Evolutionary conservation across 495 filamentous ascomycete genomes (phyloP).

Genomic region (Penicillium odoratum): DNA sequence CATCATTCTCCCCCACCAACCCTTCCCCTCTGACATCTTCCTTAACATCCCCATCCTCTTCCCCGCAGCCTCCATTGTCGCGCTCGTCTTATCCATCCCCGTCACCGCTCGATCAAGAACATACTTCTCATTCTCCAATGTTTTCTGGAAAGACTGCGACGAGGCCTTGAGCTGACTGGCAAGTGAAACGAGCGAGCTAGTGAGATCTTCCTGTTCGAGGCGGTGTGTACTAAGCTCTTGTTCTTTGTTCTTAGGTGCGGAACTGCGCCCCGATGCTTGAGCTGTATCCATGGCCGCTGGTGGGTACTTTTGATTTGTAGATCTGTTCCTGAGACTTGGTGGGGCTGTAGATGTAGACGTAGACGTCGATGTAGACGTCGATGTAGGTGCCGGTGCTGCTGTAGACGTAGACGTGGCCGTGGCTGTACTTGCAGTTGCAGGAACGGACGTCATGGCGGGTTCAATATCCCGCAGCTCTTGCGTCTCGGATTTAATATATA

Average conservation of each 20-base stretch:
- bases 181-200: slow-evolving; percentile 72
- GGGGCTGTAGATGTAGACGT: slow-evolving; percentile 12
- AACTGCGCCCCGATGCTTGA: slow-evolving; percentile 26
- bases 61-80: slow-evolving; percentile 71
- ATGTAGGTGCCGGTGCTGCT: slow-evolving; percentile 12
- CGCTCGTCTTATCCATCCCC: slow-evolving; percentile 72
- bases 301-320: slow-evolving; percentile 28
- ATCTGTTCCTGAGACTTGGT: slow-evolving; percentile 11
- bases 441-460: slow-evolving; percentile 8
- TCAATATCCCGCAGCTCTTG: slow-evolving; percentile 14
- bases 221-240: slow-evolving; percentile 71
- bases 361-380: slow-evolving; percentile 11
- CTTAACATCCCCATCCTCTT: slow-evolving; percentile 71
- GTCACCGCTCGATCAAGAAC: slow-evolving; percentile 67
- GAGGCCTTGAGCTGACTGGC: slow-evolving; percentile 76
- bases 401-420: slow-evolving; percentile 6
- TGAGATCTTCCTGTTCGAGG: slow-evolving; percentile 80
- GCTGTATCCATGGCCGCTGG: slow-evolving; percentile 16
- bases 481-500: background rate
- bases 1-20: slow-evolving; percentile 83
- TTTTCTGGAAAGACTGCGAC: slow-evolving; percentile 65
- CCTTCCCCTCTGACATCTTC: slow-evolving; percentile 78
- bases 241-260: slow-evolving; percentile 51
- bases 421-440: slow-evolving; percentile 7
- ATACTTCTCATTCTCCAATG: slow-evolving; percentile 70